Conservation (phyloP, 352 stramenopile genomes). For the Phytophthora boehmeriae region DNA sequence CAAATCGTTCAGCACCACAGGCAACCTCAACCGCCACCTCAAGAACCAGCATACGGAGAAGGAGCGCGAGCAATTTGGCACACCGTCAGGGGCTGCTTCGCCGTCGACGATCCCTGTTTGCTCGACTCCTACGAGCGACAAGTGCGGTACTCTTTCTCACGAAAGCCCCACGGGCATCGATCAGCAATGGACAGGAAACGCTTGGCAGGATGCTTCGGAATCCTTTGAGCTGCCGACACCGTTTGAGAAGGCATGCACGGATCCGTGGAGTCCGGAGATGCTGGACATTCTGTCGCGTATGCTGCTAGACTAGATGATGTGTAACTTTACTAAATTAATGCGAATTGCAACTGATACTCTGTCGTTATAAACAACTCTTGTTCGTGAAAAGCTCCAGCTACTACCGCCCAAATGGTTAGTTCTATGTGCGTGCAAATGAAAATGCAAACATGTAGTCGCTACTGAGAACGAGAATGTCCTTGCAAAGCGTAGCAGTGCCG, state of each 20-base stretch:
- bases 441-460: neutral
- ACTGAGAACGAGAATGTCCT: neutral
- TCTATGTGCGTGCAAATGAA: neutral
- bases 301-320: constrained; percentile 38
- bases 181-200: constrained; percentile 28
- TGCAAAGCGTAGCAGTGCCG: too few species aligned
- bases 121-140: constrained; percentile 29
- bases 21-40: constrained; percentile 57
- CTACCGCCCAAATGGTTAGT: neutral
- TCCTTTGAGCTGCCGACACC: constrained; percentile 21
- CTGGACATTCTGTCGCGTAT: constrained; percentile 45
- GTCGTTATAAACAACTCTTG: constrained; percentile 4
- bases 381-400: constrained; percentile 1
- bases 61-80: constrained; percentile 24
- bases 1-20: constrained; percentile 59
- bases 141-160: constrained; percentile 18
- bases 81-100: constrained; percentile 6
- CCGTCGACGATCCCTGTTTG: constrained; percentile 20
- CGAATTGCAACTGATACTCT: neutral
- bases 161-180: constrained; percentile 41
- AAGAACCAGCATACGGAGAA: constrained; percentile 49
- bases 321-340: constrained; percentile 33
- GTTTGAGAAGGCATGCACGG: constrained; percentile 34
- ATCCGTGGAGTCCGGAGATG: constrained; percentile 47
- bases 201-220: constrained; percentile 26